Evolutionary conservation across 371 early-diverging fungal genomes (phyloP).

Genomic region (Mucor saturninus): DNA sequence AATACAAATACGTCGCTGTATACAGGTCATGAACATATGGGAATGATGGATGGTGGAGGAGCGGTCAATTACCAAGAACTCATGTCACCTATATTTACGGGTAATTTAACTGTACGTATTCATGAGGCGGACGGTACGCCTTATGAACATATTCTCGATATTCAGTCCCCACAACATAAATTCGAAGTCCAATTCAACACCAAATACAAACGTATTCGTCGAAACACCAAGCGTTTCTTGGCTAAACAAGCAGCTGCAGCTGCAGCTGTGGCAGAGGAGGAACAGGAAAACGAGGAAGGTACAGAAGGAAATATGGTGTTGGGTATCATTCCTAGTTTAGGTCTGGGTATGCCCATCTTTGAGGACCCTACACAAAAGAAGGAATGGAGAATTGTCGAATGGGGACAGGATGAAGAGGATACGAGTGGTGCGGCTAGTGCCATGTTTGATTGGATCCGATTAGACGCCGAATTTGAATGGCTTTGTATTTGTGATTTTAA

Average conservation of each 20-base stretch:
- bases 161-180: constrained; percentile 74
- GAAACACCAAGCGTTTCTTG: constrained; percentile 82
- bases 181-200: constrained; percentile 95
- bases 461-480: constrained; percentile 97
- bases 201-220: constrained; percentile 93
- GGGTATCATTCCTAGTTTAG: constrained; percentile 58
- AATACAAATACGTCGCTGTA: constrained; percentile 66
- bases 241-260: constrained; percentile 81
- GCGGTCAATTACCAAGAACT: constrained; percentile 34
- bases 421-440: constrained; percentile 68
- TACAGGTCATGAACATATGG: constrained; percentile 4
- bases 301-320: constrained; percentile 51
- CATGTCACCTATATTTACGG: constrained; percentile 62
- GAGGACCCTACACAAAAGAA: constrained; percentile 72
- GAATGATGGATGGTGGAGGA: constrained; percentile 12
- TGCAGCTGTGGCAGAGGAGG: constrained; percentile 75
- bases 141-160: constrained; percentile 91
- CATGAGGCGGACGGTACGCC: constrained; percentile 94
- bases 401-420: constrained; percentile 84
- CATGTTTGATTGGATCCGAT: constrained; percentile 96
- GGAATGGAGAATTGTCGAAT: constrained; percentile 80
- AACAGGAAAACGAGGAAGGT: constrained; percentile 61
- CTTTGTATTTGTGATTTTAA: constrained; percentile 86
- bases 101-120: constrained; percentile 88
- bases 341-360: constrained; percentile 73